Conservation (phyloP, 2,329 filamentous ascomycete species). For the Fusarium neocosmosporiellum region DNA sequence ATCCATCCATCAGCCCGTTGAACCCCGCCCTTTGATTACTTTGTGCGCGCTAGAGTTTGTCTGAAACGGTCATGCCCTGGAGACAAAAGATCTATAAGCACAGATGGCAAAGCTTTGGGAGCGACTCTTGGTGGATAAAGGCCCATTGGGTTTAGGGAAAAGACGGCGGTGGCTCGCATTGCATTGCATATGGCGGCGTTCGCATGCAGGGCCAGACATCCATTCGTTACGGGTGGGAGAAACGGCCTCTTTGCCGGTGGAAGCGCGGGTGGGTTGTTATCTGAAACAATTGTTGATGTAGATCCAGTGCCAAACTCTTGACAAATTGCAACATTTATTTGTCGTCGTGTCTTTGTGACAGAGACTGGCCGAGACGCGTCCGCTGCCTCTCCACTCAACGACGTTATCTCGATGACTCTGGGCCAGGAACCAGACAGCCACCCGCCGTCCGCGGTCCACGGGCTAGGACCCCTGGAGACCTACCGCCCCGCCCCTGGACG, state of each 20-base stretch:
- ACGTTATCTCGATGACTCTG: slow-evolving; percentile 9
- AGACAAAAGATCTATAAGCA: not conserved
- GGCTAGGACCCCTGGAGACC: slow-evolving; percentile 27
- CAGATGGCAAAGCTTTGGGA: not conserved
- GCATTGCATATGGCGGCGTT: slow-evolving; percentile 40
- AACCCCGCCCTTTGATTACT: slow-evolving; percentile 3
- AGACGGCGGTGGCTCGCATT: slow-evolving; percentile 37
- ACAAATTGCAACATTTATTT: not conserved
- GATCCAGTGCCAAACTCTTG: not conserved
- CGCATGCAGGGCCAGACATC: slow-evolving; percentile 19
- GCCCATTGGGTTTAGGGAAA: not conserved
- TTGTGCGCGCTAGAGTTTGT: not conserved
- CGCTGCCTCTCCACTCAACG: slow-evolving; percentile 4
- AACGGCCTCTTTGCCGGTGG: not conserved
- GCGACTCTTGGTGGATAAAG: not conserved
- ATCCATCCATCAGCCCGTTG: slow-evolving; percentile 10
- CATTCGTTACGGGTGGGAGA: not conserved
- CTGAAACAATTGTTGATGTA: not conserved
- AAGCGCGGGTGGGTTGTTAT: not conserved
- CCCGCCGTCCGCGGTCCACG: slow-evolving; percentile 21
- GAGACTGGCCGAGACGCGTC: slow-evolving; percentile 5
- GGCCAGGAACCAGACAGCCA: slow-evolving; percentile 27
- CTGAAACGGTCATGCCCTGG: not conserved
- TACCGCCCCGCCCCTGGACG: slow-evolving; percentile 16
- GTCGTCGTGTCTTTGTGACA: not conserved